Evolutionary conservation across 306 rosid species (phyloP), one percentile per base, ranked within the genome.

Genomic region (Malus asiatica): DNA sequence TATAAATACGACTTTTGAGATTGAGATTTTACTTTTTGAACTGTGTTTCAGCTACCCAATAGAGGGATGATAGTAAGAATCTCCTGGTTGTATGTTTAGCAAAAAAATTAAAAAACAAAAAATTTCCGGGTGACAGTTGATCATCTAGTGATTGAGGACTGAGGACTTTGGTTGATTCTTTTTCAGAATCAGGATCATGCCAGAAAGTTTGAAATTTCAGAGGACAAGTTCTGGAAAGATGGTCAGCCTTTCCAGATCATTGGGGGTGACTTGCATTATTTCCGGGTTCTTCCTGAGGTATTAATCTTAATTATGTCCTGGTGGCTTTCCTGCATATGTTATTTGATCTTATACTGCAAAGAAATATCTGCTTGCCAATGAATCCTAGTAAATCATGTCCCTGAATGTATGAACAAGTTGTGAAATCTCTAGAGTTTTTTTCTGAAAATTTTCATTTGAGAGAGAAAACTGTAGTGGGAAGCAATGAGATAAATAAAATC

Each of bases 251-350:
- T 93, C 86, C 95, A 61, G 88, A 90, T 93, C 77, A 92, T 95
- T 62, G 98, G 98, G 44, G 98, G 98, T 7, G 97, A 92, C 84
- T 67, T 92, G 93, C 98, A 92, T 78, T 95, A 92, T 80, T 95
- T 95, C 77, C 87, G 97, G 66, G 89, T 92, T 86, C 90, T 84
- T 89, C 98, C 97, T 10, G 89, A 92, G 98, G 98, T 90, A 83
- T 70, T 60, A n/a, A 22, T 23, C 33, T 59, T 22, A 61, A 61
- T n/a, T n/a, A 27, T 61, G 35, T 25, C 32, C 9, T 13, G 32
- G 33, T 60, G 66, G 15, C 46, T 32, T 71, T 20, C 45, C 7
- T 52, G 66, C 66, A 25, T 4, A 61, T 61, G 8, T 61, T 61
- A 2, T 27, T 12, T 27, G 15, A 25, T 33, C 9, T 25, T 13